Percentiles rank a stretch among this genome's conserved stretches.
Conservation (phyloP, 345 rosid species). For the Syzygium aqueum region DNA sequence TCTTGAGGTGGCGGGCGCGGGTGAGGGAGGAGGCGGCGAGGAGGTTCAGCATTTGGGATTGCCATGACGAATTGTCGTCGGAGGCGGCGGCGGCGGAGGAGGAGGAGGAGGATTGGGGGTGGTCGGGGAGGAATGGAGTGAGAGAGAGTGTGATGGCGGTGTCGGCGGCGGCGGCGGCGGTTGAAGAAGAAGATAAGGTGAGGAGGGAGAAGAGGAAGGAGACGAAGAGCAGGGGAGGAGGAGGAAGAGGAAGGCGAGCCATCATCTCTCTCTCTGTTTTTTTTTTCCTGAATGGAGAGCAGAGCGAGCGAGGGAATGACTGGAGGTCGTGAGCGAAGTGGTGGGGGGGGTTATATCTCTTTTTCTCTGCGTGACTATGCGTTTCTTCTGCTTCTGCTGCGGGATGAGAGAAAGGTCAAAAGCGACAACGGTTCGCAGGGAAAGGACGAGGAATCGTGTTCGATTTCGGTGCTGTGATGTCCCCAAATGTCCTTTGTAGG, state of each 20-base stretch:
- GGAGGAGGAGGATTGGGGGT: conserved; percentile 14
- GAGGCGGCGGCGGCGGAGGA: conserved; percentile 20
- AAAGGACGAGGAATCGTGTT: background rate
- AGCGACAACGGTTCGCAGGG: background rate
- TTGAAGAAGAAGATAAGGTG: background rate
- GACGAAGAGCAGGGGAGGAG: conserved; percentile 10
- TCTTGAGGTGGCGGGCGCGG: conserved; percentile 62
- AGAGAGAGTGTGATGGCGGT: conserved; percentile 9
- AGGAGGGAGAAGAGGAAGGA: conserved; percentile 7
- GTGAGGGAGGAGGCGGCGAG: conserved; percentile 43
- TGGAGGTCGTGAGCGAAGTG: background rate
- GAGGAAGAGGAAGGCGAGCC: conserved; percentile 22
- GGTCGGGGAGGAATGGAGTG: conserved; percentile 22
- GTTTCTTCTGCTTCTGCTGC: background rate
- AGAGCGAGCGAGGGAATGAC: background rate
- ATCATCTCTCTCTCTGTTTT: background rate
- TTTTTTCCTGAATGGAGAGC: background rate
- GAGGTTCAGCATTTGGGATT: conserved; percentile 8
- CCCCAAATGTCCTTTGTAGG: background rate
- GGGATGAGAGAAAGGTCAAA: background rate
- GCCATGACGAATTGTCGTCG: conserved; percentile 19
- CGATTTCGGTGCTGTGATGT: background rate
- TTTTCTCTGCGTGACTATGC: too few relatives aligned
- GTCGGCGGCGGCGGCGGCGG: background rate
- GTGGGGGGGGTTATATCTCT: background rate